Evolutionary conservation across 1,284 basidiomycete species (phyloP).

Genomic region (Cutaneotrichosporon sp.): DNA sequence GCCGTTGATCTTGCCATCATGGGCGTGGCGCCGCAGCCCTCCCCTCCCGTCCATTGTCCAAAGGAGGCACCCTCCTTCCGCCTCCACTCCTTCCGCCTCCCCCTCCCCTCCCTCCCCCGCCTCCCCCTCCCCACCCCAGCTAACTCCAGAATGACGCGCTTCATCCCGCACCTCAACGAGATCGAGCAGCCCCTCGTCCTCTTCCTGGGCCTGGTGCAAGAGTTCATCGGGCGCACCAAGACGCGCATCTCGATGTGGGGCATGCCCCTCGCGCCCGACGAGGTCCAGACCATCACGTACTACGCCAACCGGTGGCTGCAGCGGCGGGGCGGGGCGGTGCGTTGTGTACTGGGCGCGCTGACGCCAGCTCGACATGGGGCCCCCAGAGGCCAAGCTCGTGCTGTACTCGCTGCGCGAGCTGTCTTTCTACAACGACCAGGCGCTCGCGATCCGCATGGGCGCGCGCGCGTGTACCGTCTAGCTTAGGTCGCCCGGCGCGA

Average conservation of each 20-base stretch:
- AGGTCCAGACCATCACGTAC: background rate
- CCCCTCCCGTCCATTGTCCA: background rate
- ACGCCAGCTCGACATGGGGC: constrained; percentile 6
- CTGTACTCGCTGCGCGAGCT: constrained; percentile 8
- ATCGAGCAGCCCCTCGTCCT: background rate
- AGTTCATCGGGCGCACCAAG: constrained; percentile 3
- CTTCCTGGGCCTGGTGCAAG: background rate
- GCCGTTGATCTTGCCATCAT: no score
- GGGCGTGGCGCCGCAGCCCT: background rate
- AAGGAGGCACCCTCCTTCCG: no score
- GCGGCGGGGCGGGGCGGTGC: constrained; percentile 3
- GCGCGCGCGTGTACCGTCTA: background rate
- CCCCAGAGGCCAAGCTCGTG: constrained; percentile 7
- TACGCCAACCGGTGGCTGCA: constrained; percentile 7
- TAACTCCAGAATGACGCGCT: constrained; percentile 1
- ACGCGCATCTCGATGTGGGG: constrained; percentile 6
- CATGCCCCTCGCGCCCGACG: background rate
- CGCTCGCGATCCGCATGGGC: background rate
- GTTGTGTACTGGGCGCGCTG: background rate
- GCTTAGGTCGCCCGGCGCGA: background rate
- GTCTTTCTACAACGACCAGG: background rate
- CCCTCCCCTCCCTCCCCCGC: background rate
- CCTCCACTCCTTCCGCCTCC: background rate
- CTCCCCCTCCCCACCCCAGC: background rate
- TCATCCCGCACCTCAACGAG: constrained; percentile 1